Evolutionary conservation across 2,329 filamentous ascomycete species (phyloP).

Genomic region (Fusarium sulawesiense): DNA sequence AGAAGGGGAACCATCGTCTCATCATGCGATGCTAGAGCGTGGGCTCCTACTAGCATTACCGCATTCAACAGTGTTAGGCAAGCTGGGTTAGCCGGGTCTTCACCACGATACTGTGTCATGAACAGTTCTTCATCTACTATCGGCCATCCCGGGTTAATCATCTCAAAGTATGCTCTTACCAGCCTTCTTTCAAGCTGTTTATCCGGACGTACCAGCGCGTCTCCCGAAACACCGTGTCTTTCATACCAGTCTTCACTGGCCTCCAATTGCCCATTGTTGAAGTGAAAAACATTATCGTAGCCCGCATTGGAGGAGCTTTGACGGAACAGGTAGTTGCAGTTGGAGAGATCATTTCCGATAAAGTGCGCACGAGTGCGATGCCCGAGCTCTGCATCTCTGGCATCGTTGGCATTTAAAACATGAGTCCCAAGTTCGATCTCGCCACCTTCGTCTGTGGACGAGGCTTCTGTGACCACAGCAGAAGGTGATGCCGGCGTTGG

Average conservation of each 20-base stretch:
- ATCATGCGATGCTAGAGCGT: constrained; percentile 2
- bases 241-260: background rate
- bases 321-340: constrained; percentile 9
- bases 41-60: constrained; percentile 12
- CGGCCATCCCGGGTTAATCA: constrained; percentile 4
- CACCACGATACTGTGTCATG: constrained; percentile 7
- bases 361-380: constrained; percentile 13
- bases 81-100: background rate
- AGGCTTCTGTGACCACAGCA: accelerated
- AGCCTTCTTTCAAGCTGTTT: background rate
- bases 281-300: constrained; percentile 8
- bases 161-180: constrained; percentile 8
- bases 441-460: background rate
- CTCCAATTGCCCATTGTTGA: constrained; percentile 7
- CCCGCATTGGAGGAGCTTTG: background rate
- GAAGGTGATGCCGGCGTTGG: background rate
- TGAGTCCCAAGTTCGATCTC: constrained; percentile 1
- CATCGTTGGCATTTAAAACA: background rate
- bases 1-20: background rate
- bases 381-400: constrained; percentile 4
- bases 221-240: background rate
- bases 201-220: background rate
- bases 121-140: constrained; percentile 19
- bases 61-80: constrained; percentile 17
- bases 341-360: constrained; percentile 2